Evolutionary conservation across 805 yeast genomes (phyloP).

Genomic region (Ogataea philodendri): DNA sequence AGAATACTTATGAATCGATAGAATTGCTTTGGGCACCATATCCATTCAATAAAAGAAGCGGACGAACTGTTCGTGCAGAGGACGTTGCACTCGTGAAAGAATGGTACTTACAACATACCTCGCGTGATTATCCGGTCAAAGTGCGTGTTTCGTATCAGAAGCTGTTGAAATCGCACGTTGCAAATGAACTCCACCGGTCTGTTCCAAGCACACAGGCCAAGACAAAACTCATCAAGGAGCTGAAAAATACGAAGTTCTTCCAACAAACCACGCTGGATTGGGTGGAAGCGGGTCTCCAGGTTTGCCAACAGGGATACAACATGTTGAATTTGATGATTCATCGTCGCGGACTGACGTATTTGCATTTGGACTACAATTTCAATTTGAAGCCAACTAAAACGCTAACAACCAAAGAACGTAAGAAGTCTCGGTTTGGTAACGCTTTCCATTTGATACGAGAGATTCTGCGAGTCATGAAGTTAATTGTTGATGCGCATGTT

Average conservation of each 20-base stretch:
- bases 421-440: constrained; percentile 92
- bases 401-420: constrained; percentile 91
- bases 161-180: constrained; percentile 70
- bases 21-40: constrained; percentile 76
- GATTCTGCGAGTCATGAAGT: constrained; percentile 75
- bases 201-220: constrained; percentile 45
- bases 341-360: constrained; percentile 83
- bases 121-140: constrained; percentile 61
- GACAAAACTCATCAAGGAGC: constrained; percentile 57
- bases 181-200: constrained; percentile 62
- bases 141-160: constrained; percentile 87
- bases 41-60: constrained; percentile 79
- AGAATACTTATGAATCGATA: constrained; percentile 55
- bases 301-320: constrained; percentile 89
- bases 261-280: constrained; percentile 92
- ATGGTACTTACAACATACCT: constrained; percentile 75
- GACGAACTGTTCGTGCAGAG: constrained; percentile 74
- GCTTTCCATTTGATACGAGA: constrained; percentile 94
- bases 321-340: constrained; percentile 90
- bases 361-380: constrained; percentile 93
- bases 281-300: constrained; percentile 97
- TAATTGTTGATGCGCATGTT: constrained; percentile 90
- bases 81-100: constrained; percentile 82
- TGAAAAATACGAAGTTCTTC: constrained; percentile 81
- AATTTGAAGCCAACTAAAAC: constrained; percentile 96